Evolutionary conservation across 2,329 filamentous ascomycete species (phyloP).

Genomic region (Kalaharituber pfeilii): DNA sequence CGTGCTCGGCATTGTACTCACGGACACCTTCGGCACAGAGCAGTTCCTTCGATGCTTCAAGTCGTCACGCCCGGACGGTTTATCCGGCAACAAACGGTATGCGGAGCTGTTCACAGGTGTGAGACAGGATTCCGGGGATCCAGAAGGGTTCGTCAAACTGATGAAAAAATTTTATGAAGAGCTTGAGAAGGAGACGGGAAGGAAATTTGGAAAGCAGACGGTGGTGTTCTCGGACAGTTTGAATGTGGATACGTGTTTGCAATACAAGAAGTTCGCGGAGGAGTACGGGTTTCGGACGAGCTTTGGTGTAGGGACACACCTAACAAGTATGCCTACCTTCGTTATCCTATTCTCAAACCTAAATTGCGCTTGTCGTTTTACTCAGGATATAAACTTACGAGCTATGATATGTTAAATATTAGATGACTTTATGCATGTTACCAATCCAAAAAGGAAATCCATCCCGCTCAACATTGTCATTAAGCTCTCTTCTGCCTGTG

Average conservation of each 20-base stretch:
- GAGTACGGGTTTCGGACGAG: slow-evolving; percentile 63
- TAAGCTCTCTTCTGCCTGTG: slow-evolving; percentile 73
- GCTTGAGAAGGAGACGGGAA: slow-evolving; percentile 3
- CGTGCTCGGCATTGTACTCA: slow-evolving; percentile 73
- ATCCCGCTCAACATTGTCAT: slow-evolving; percentile 93
- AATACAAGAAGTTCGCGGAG: slow-evolving; percentile 76
- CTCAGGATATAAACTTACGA: too few relatives aligned
- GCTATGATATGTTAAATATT: too few relatives aligned
- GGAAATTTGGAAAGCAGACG: slow-evolving; percentile 47
- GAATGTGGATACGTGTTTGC: slow-evolving; percentile 73
- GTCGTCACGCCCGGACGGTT: slow-evolving; percentile 38
- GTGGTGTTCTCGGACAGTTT: slow-evolving; percentile 94
- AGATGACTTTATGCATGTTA: slow-evolving; percentile 66
- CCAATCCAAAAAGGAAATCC: slow-evolving; percentile 57
- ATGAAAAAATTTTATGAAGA: slow-evolving; percentile 67
- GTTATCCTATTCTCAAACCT: not conserved
- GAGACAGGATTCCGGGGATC: slow-evolving; percentile 80
- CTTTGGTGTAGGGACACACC: slow-evolving; percentile 87
- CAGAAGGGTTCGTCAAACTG: slow-evolving; percentile 56
- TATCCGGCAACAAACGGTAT: slow-evolving; percentile 39
- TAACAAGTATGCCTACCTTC: slow-evolving; percentile 49
- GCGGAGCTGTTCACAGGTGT: slow-evolving; percentile 70
- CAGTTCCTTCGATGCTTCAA: slow-evolving; percentile 75
- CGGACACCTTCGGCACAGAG: slow-evolving; percentile 88
- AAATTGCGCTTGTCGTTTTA: slow-evolving; percentile 1